Evolutionary conservation across 2,329 filamentous ascomycete genomes (phyloP).

Genomic region (Fusarium aywerte): DNA sequence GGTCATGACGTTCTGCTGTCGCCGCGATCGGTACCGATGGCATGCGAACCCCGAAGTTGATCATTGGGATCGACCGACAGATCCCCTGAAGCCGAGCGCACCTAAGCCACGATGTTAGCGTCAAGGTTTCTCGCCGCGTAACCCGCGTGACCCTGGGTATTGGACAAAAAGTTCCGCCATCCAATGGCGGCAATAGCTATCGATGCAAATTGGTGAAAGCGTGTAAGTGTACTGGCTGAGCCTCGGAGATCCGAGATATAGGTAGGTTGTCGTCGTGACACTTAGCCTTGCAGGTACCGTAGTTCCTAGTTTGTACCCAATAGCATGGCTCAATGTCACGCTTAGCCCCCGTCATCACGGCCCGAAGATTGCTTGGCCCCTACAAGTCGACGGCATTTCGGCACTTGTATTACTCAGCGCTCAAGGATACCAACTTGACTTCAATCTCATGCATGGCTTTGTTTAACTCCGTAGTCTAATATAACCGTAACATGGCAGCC

Average conservation of each 20-base stretch:
- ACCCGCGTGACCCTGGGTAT: not conserved
- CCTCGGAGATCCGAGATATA: not conserved
- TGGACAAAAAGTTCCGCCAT: conserved; percentile 17
- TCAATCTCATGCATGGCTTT: not conserved
- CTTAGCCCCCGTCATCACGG: conserved; percentile 3
- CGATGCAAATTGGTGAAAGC: not conserved
- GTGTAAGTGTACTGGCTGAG: not conserved
- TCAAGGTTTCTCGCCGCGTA: not conserved
- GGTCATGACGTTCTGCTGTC: not conserved
- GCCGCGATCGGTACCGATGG: not conserved
- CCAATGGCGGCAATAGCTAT: not conserved
- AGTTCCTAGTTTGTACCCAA: not conserved
- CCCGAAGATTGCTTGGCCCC: conserved; percentile 12
- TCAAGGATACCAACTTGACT: not conserved
- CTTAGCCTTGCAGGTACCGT: not conserved
- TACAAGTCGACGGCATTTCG: conserved; percentile 7
- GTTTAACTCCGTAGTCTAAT: not conserved
- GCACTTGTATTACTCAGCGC: conserved; percentile 4
- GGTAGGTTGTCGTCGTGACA: not conserved
- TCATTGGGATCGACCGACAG: not conserved
- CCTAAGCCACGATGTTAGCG: conserved; percentile 10
- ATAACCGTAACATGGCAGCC: not conserved
- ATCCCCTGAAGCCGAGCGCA: not conserved
- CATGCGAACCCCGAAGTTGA: not conserved
- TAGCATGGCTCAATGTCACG: not conserved